Percentiles rank a stretch among this genome's conserved stretches.
These are phyloP conservation scores for Metarhizium guizhouense DNA, from an alignment of 2,329 filamentous ascomycete genomes.

Conservation along the genomic window DNA sequence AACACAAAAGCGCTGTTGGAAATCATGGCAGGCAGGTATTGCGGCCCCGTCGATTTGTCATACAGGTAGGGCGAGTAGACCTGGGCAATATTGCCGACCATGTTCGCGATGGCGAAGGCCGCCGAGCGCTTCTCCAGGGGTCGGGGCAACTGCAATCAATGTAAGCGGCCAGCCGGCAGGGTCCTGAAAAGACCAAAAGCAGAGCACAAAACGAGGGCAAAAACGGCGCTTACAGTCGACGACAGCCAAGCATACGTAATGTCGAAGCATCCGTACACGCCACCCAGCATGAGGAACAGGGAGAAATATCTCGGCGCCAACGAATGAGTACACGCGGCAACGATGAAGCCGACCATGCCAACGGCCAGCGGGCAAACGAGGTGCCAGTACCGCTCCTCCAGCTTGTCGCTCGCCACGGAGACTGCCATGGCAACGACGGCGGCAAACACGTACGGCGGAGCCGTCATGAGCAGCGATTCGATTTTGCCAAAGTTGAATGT, in stretches of 20 bases:
- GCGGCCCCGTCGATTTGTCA: conserved; percentile 1
- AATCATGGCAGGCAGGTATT: conserved; percentile 6
- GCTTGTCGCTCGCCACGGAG: conserved; percentile 61
- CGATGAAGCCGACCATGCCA: conserved; percentile 55
- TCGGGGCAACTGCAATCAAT: not conserved
- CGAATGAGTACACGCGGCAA: conserved; percentile 50
- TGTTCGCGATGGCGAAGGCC: conserved; percentile 5
- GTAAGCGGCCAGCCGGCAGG: not conserved
- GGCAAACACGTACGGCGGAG: conserved; percentile 55
- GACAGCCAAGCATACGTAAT: conserved; percentile 5
- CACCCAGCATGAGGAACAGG: conserved; percentile 6
- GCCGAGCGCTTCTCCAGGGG: conserved; percentile 6
- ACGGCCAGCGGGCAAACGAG: conserved; percentile 53
- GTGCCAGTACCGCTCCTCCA: conserved; percentile 63
- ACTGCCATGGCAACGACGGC: conserved; percentile 55
- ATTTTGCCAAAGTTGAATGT: conserved; percentile 28
- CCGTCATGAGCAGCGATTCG: conserved; percentile 48
- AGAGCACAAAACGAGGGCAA: not conserved
- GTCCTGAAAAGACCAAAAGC: not conserved
- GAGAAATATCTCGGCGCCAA: conserved; percentile 4
- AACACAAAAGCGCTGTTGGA: conserved; percentile 4
- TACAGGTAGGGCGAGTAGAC: conserved; percentile 6
- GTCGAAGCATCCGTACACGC: conserved; percentile 6
- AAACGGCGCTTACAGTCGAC: conserved; percentile 1
- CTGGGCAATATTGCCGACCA: conserved; percentile 6